Percentiles rank a stretch among this genome's conserved stretches.
These are phyloP conservation scores for Camelina hispida DNA, from an alignment of 345 rosid genomes.

Conservation along the genomic window DNA sequence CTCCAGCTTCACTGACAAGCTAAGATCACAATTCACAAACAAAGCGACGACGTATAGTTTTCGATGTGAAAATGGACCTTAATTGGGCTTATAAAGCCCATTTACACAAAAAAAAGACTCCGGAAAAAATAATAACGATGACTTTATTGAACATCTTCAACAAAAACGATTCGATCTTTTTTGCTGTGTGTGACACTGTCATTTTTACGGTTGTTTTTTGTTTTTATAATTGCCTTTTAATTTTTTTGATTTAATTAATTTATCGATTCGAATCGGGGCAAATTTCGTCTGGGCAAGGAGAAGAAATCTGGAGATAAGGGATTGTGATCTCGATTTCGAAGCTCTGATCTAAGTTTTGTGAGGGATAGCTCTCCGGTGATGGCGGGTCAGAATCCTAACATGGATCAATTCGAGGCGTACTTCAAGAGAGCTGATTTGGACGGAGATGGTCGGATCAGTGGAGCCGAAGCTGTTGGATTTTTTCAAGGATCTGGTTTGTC, in stretches of 20 bases:
- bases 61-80: no score
- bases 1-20: no score
- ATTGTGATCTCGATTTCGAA: constrained; percentile 41
- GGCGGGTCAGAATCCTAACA: constrained; percentile 60
- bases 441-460: constrained; percentile 93
- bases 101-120: not conserved
- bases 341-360: constrained; percentile 24
- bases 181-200: constrained; percentile 27
- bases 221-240: no score
- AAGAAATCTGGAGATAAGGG: constrained; percentile 34
- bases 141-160: not conserved
- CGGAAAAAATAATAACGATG: not conserved
- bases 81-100: constrained; percentile 24
- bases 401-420: constrained; percentile 84
- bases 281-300: constrained; percentile 31
- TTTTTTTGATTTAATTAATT: not conserved
- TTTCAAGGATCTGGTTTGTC: constrained; percentile 92
- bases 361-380: constrained; percentile 41
- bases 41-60: no score
- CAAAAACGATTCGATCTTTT: constrained; percentile 7
- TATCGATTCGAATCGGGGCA: constrained; percentile 36
- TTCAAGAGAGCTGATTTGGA: constrained; percentile 95
- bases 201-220: constrained; percentile 1
- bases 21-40: no score
- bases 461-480: constrained; percentile 87